These are phyloP conservation scores for Corymbia maculata DNA, from an alignment of 345 rosid species.

Conservation along the genomic window DNA sequence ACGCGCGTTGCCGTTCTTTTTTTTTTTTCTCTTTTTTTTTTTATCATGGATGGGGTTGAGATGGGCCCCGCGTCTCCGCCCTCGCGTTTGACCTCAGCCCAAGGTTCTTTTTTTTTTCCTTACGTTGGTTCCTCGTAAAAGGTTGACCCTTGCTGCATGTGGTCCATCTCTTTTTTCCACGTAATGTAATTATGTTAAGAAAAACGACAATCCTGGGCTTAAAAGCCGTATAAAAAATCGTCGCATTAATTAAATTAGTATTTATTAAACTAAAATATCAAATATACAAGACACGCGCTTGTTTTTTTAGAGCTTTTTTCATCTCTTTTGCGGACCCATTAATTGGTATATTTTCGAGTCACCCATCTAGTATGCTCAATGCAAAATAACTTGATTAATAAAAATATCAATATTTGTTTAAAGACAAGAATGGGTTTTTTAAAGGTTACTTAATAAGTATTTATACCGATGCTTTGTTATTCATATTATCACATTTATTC, in stretches of 20 bases:
- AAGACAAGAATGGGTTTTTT: too few species aligned
- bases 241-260: neutral
- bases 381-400: rapidly evolving
- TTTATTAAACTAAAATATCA: neutral
- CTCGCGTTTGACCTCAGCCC: neutral
- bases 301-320: neutral
- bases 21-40: too few species aligned
- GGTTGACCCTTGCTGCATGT: neutral
- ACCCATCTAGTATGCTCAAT: rapidly evolving
- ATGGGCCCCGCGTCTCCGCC: neutral
- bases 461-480: neutral
- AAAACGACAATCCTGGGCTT: neutral
- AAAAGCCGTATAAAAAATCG: neutral
- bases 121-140: neutral
- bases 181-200: neutral
- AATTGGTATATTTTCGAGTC: rapidly evolving
- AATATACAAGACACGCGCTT: neutral
- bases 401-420: neutral
- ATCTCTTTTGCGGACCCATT: rapidly evolving
- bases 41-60: neutral
- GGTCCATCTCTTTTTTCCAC: neutral
- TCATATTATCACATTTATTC: neutral
- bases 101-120: neutral
- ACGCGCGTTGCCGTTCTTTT: neutral
- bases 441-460: neutral